Percentiles rank a stretch among this genome's conserved stretches.
These are phyloP conservation scores for Falciphora oryzae DNA, from an alignment of 2,329 filamentous ascomycete species.

Conservation along the genomic window DNA sequence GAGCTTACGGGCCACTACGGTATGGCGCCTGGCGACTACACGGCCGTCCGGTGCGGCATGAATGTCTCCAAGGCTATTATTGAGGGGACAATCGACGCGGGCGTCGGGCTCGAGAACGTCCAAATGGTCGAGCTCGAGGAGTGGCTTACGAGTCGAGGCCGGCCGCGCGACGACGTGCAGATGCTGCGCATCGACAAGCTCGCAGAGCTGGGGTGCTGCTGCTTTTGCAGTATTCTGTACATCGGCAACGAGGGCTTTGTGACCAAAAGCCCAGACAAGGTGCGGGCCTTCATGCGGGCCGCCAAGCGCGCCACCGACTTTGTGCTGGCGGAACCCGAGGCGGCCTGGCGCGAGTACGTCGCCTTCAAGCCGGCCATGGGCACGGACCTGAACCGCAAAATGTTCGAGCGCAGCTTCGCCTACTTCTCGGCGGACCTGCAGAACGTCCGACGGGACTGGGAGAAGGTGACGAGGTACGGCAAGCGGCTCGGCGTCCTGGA, in stretches of 20 bases:
- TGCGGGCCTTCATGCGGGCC: slow-evolving; percentile 62
- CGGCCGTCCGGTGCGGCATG: slow-evolving; percentile 73
- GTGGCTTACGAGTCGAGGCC: too few species aligned
- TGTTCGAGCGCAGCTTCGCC: slow-evolving; percentile 72
- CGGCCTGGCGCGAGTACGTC: slow-evolving; percentile 63
- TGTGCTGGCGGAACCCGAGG: slow-evolving; percentile 56
- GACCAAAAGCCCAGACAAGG: slow-evolving; percentile 58
- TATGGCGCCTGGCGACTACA: slow-evolving; percentile 68
- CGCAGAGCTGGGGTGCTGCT: slow-evolving; percentile 74
- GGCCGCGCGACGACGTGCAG: slow-evolving; percentile 62
- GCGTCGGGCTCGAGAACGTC: too few species aligned
- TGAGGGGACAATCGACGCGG: too few species aligned
- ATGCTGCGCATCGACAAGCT: slow-evolving; percentile 80
- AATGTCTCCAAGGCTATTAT: slow-evolving; percentile 75
- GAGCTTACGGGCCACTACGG: slow-evolving; percentile 72
- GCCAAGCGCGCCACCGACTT: slow-evolving; percentile 71
- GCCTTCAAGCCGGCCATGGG: slow-evolving; percentile 68
- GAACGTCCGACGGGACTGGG: slow-evolving; percentile 71
- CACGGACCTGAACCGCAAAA: slow-evolving; percentile 65
- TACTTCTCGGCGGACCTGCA: too few species aligned
- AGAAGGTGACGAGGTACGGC: slow-evolving; percentile 71
- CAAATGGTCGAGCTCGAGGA: too few species aligned
- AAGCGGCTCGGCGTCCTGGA: slow-evolving; percentile 65
- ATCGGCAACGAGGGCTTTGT: slow-evolving; percentile 72
- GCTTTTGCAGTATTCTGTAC: slow-evolving; percentile 77